A percentile compares a stretch with the other conserved stretches of the same genome.
These are phyloP conservation scores for Tremella mesenterica DNA, from an alignment of 768 basidiomycete species.

Conservation along the genomic window DNA sequence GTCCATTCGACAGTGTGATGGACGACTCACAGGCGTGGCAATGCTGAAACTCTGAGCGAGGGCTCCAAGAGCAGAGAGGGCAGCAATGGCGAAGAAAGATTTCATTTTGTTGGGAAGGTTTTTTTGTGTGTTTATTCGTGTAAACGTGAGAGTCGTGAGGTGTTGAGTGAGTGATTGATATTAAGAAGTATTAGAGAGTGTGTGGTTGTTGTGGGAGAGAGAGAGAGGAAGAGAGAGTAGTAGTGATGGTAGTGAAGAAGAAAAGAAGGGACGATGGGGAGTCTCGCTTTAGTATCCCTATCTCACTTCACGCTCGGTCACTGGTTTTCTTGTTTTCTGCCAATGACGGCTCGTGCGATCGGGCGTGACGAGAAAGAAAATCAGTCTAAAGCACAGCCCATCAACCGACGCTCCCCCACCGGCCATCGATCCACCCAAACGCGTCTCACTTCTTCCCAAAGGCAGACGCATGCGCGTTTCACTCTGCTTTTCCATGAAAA, in stretches of 20 bases:
- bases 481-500: no score
- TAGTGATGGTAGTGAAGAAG: constrained; percentile 3
- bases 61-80: constrained; percentile 19
- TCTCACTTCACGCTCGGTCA: no score
- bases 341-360: no score
- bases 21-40: constrained; percentile 34
- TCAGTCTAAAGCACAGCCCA: no score
- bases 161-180: neutral
- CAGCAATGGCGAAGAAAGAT: constrained; percentile 13
- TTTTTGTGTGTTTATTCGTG: constrained; percentile 1
- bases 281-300: no score
- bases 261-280: constrained; percentile 4
- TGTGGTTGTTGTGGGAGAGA: constrained; percentile 1
- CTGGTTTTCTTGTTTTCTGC: no score
- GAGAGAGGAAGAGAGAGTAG: constrained; percentile 1
- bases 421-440: no score
- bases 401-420: no score
- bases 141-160: neutral
- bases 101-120: constrained; percentile 15
- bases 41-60: constrained; percentile 35
- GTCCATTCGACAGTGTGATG: neutral
- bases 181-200: neutral
- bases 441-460: no score
- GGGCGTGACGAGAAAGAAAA: no score
- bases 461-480: no score